Conservation (phyloP, 805 yeast species). For the Schwanniomyces polymorphus region DNA sequence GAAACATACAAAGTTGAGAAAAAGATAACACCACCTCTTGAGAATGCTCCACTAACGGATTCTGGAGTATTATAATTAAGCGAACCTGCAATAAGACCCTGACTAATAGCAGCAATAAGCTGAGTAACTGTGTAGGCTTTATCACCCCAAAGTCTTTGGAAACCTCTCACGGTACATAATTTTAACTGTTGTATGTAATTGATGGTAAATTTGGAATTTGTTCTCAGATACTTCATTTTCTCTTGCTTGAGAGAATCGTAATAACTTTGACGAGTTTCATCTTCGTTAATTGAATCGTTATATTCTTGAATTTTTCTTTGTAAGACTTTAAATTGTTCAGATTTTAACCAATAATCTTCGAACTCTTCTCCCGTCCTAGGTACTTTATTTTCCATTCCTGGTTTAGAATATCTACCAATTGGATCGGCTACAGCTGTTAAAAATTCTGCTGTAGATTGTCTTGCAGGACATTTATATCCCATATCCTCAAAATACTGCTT, state of each 20-base stretch:
- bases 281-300: background rate
- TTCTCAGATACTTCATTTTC: background rate
- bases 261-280: background rate
- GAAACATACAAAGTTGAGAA: conserved; percentile 66
- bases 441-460: conserved; percentile 39
- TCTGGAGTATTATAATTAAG: conserved; percentile 52
- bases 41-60: conserved; percentile 50
- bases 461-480: conserved; percentile 41
- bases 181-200: background rate
- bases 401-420: conserved; percentile 31
- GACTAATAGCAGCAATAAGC: conserved; percentile 45
- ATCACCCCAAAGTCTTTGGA: conserved; percentile 52
- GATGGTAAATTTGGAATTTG: background rate
- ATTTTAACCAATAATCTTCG: conserved; percentile 27
- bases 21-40: conserved; percentile 65
- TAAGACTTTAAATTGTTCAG: conserved; percentile 34
- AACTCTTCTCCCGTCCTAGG: conserved; percentile 28
- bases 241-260: background rate
- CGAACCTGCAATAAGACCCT: conserved; percentile 58
- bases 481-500: conserved; percentile 35
- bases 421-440: conserved; percentile 31
- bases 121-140: conserved; percentile 45
- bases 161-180: conserved; percentile 31
- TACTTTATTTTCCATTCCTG: conserved; percentile 31
- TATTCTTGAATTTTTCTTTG: conserved; percentile 18